These are phyloP conservation scores for Posidonia oceanica DNA, from an alignment of 116 monocot genomes.

Conservation along the genomic window DNA sequence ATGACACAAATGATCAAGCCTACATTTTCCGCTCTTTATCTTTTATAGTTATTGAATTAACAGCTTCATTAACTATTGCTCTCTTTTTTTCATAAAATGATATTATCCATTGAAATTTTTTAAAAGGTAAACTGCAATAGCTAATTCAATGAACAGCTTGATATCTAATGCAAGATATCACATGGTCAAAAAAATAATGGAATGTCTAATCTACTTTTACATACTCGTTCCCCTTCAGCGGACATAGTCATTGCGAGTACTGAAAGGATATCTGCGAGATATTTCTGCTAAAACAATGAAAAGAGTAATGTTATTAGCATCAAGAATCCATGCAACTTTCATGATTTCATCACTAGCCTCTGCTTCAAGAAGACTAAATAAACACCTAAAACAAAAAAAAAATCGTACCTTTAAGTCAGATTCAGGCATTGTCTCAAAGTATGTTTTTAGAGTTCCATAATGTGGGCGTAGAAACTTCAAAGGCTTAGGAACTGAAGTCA, in stretches of 20 bases:
- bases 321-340: background rate
- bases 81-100: too few relatives aligned
- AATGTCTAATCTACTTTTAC: constrained; percentile 6
- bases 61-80: too few relatives aligned
- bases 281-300: constrained; percentile 53
- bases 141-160: background rate
- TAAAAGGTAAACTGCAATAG: too few relatives aligned
- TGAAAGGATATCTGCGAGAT: constrained; percentile 52
- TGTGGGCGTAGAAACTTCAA: constrained; percentile 92
- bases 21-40: too few relatives aligned
- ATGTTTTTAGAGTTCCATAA: constrained; percentile 75
- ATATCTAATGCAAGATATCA: background rate
- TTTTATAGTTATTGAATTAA: too few relatives aligned
- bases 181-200: background rate
- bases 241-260: constrained; percentile 38
- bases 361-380: too few relatives aligned
- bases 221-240: constrained; percentile 71
- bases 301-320: constrained; percentile 4
- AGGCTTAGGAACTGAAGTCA: constrained; percentile 97
- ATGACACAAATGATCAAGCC: too few relatives aligned
- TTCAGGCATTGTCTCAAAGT: constrained; percentile 69
- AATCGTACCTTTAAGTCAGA: constrained; percentile 69
- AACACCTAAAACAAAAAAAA: background rate
- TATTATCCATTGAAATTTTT: too few relatives aligned
- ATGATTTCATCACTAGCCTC: too few relatives aligned